These are phyloP conservation scores for Ceratocystis papillata DNA, from an alignment of 2,329 filamentous ascomycete genomes.

Conservation along the genomic window DNA sequence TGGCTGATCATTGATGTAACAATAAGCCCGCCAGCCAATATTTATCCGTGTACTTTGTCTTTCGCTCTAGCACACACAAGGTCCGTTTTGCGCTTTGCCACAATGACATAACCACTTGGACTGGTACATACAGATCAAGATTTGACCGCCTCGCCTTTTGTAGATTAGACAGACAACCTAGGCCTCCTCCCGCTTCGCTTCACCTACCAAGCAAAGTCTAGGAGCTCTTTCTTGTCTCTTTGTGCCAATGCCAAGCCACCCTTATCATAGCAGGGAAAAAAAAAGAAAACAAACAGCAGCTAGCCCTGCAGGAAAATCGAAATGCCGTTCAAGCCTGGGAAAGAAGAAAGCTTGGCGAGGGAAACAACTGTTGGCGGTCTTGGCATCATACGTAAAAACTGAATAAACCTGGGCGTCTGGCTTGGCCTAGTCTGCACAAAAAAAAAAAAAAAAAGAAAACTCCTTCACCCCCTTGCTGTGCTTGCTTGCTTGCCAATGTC, in stretches of 20 bases:
- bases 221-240: neutral
- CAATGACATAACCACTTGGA: neutral
- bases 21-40: neutral
- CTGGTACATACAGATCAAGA: neutral
- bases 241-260: neutral
- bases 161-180: neutral
- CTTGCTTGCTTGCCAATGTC: neutral
- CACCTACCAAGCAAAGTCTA: too few relatives aligned
- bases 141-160: neutral
- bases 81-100: neutral
- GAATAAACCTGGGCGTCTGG: neutral
- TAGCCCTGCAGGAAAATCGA: neutral
- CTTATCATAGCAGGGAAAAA: neutral
- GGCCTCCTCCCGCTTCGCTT: neutral
- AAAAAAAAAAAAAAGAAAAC: neutral
- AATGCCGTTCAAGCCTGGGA: neutral
- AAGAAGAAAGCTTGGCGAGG: neutral
- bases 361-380: neutral
- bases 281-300: neutral
- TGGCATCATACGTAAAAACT: neutral
- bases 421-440: neutral
- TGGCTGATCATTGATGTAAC: slow-evolving; percentile 8
- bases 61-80: neutral
- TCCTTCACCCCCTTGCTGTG: neutral
- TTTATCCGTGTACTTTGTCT: neutral